Evolutionary conservation across 768 basidiomycete genomes (phyloP).

Genomic region (Lentinula raphanica): DNA sequence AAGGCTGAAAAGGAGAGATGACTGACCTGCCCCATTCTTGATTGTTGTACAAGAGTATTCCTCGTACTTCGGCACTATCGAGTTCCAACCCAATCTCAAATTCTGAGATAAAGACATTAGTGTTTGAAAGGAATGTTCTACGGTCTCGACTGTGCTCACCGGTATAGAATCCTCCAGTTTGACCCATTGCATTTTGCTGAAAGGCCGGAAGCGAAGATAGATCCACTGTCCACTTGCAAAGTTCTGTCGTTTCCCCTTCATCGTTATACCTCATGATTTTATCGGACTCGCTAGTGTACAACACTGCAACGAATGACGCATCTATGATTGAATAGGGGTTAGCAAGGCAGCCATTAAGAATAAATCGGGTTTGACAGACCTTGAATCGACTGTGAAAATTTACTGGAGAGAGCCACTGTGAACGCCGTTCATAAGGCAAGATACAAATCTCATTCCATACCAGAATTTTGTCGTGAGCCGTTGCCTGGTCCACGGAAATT

Average conservation of each 20-base stretch:
- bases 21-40: slow-evolving; percentile 79
- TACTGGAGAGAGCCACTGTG: slow-evolving; percentile 33
- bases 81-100: slow-evolving; percentile 82
- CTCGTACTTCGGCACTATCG: slow-evolving; percentile 84
- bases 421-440: neutral
- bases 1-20: slow-evolving; percentile 9
- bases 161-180: slow-evolving; percentile 69
- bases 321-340: slow-evolving; percentile 40
- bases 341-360: neutral
- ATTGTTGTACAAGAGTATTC: slow-evolving; percentile 67
- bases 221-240: slow-evolving; percentile 88
- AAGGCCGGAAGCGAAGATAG: slow-evolving; percentile 73
- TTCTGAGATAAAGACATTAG: slow-evolving; percentile 35
- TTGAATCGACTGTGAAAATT: slow-evolving; percentile 58
- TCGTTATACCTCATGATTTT: slow-evolving; percentile 79
- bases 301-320: slow-evolving; percentile 73
- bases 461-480: slow-evolving; percentile 9
- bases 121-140: neutral
- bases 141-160: slow-evolving; percentile 35
- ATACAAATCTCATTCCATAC: neutral
- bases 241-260: slow-evolving; percentile 70
- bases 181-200: slow-evolving; percentile 61
- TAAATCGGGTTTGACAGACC: slow-evolving; percentile 24
- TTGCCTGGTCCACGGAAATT: neutral
- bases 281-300: slow-evolving; percentile 75